A percentile compares a stretch with the other conserved stretches of the same genome.
Evolutionary conservation across 2,329 filamentous ascomycete genomes (phyloP).

Genomic region (Fusarium sp.): DNA sequence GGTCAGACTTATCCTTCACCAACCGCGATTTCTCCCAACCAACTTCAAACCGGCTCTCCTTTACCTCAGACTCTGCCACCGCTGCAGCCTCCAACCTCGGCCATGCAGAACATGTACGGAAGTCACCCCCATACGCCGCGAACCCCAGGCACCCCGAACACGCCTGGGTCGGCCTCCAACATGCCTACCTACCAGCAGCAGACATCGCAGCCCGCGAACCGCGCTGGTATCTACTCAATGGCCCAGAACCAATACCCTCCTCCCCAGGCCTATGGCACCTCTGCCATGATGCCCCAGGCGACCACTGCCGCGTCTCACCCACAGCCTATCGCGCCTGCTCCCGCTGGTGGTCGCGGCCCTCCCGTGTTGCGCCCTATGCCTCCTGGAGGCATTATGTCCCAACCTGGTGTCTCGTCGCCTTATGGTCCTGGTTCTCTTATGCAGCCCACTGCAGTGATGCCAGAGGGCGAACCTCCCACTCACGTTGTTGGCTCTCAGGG

Average conservation of each 20-base stretch:
- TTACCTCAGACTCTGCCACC: slow-evolving; percentile 65
- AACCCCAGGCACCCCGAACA: slow-evolving; percentile 70
- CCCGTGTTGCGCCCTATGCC: slow-evolving; percentile 76
- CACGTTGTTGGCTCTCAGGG: slow-evolving; percentile 97
- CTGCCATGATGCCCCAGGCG: slow-evolving; percentile 72
- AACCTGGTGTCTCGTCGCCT: slow-evolving; percentile 65
- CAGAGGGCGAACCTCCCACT: slow-evolving; percentile 73
- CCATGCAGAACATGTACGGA: slow-evolving; percentile 60
- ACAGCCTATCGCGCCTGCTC: slow-evolving; percentile 79
- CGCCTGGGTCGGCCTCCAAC: slow-evolving; percentile 63
- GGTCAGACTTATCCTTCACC: slow-evolving; percentile 61
- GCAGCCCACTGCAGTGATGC: slow-evolving; percentile 64
- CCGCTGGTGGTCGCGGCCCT: slow-evolving; percentile 64
- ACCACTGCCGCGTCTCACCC: slow-evolving; percentile 75
- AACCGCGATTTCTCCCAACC: slow-evolving; percentile 61
- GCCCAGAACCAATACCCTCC: slow-evolving; percentile 64
- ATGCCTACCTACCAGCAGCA: slow-evolving; percentile 65
- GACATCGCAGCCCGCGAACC: slow-evolving; percentile 57
- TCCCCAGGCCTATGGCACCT: slow-evolving; percentile 64
- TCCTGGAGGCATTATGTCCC: slow-evolving; percentile 69
- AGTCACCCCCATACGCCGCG: slow-evolving; percentile 69
- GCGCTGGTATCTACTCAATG: slow-evolving; percentile 64
- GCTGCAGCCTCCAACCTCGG: slow-evolving; percentile 57
- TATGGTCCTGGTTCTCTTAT: slow-evolving; percentile 69
- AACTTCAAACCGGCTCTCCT: slow-evolving; percentile 58